Evolutionary conservation across 129 eudicot genomes (phyloP).

Genomic region (Arctium lappa): DNA sequence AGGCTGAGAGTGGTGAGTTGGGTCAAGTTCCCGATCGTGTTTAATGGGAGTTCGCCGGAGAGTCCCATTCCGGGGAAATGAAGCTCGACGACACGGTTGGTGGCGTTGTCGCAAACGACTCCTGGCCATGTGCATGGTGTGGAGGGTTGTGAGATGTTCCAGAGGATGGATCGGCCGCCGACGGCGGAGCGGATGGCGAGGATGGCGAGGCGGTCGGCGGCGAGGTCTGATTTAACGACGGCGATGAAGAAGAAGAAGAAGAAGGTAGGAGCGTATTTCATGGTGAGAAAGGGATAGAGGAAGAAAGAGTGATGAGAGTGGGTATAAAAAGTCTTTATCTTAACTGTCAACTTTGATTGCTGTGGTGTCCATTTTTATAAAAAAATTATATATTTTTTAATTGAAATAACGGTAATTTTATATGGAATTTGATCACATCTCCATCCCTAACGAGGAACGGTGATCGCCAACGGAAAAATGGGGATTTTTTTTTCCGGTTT

Average conservation of each 20-base stretch:
- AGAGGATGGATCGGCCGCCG: constrained; percentile 50
- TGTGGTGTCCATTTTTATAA: background rate
- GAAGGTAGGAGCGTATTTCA: background rate
- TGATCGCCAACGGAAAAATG: too few species aligned
- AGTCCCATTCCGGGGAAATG: constrained; percentile 64
- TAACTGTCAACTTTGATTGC: background rate
- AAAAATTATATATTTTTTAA: too few species aligned
- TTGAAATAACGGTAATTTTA: too few species aligned
- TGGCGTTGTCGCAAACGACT: constrained; percentile 35
- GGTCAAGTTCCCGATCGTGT: constrained; percentile 41
- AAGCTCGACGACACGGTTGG: constrained; percentile 46
- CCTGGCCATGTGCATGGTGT: constrained; percentile 59
- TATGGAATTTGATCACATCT: too few species aligned
- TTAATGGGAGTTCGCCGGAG: constrained; percentile 45
- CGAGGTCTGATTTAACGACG: constrained; percentile 29
- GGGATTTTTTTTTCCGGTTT: too few species aligned
- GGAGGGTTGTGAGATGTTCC: constrained; percentile 50
- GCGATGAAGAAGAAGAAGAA: constrained; percentile 5
- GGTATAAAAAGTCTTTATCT: background rate
- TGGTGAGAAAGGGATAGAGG: background rate
- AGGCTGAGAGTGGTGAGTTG: constrained; percentile 42
- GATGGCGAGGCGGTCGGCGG: constrained; percentile 49
- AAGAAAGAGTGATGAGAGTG: background rate
- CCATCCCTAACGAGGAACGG: too few species aligned
- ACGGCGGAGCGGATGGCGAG: constrained; percentile 48